phyloP scores from a whole-genome alignment of 768 basidiomycete genomes.

The Xanthoconium stramineum region DNA sequence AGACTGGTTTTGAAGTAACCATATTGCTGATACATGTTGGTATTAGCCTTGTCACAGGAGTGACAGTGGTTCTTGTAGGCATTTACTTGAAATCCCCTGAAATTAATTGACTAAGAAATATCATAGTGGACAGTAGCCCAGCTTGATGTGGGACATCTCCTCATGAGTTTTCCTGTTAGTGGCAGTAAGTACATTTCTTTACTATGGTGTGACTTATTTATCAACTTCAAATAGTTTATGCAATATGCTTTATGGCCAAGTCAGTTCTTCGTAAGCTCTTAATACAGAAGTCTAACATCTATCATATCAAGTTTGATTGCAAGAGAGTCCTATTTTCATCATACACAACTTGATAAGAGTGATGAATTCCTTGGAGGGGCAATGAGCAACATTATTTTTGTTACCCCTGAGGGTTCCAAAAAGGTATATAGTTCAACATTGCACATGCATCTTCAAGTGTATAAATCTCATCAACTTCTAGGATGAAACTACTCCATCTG shows the following conservation, averaged over 20 bases:
- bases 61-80: constrained; percentile 19
- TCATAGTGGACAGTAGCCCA: constrained; percentile 18
- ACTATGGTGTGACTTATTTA: not conserved
- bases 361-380: not conserved
- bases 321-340: constrained; percentile 26
- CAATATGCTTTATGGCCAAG: constrained; percentile 29
- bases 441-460: too few relatives aligned
- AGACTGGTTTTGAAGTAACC: not conserved
- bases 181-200: constrained; percentile 14
- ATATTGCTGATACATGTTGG: not conserved
- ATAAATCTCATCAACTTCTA: not conserved
- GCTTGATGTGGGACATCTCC: constrained; percentile 18
- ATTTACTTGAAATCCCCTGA: not conserved
- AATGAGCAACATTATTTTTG: constrained; percentile 8
- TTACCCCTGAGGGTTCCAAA: not conserved
- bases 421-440: not conserved
- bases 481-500: not conserved
- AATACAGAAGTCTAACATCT: not conserved
- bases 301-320: constrained; percentile 19
- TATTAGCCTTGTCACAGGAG: constrained; percentile 14
- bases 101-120: not conserved
- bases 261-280: constrained; percentile 3
- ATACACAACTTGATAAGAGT: not conserved
- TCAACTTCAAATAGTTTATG: constrained; percentile 20
- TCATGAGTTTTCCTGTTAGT: constrained; percentile 26